Evolutionary conservation across 108 stramenopile genomes (phyloP).

Genomic region (Parietichytrium sp.): DNA sequence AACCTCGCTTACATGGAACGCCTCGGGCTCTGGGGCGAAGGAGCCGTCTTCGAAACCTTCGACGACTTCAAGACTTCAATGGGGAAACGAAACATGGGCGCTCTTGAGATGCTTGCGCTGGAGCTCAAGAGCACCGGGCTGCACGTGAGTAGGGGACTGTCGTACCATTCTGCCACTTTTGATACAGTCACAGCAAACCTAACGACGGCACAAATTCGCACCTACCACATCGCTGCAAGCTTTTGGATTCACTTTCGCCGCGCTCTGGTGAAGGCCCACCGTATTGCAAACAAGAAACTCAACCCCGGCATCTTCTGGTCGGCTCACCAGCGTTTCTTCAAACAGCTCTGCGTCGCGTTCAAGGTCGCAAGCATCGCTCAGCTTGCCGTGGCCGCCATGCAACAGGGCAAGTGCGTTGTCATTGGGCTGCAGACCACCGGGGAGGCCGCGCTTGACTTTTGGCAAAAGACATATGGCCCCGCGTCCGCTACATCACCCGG

Average conservation of each 20-base stretch:
- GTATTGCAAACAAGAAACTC: constrained; percentile 39
- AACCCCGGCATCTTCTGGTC: constrained; percentile 61
- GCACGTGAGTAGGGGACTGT: constrained; percentile 74
- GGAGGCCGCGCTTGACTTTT: constrained; percentile 63
- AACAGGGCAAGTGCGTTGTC: constrained; percentile 58
- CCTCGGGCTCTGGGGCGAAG: constrained; percentile 73
- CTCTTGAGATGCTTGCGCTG: constrained; percentile 76
- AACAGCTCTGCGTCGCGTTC: constrained; percentile 69
- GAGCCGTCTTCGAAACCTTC: constrained; percentile 58
- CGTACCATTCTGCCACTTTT: constrained; percentile 75
- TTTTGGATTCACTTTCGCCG: constrained; percentile 64
- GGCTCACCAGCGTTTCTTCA: constrained; percentile 76
- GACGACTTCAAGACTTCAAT: constrained; percentile 60
- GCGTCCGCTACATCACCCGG: too few species aligned
- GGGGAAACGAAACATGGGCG: constrained; percentile 70
- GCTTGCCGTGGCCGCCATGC: constrained; percentile 59
- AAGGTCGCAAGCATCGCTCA: constrained; percentile 68
- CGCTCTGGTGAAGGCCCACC: constrained; percentile 42
- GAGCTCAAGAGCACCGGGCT: constrained; percentile 73
- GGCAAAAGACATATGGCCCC: not conserved
- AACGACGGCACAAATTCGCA: constrained; percentile 46
- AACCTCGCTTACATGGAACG: constrained; percentile 77
- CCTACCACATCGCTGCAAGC: constrained; percentile 63
- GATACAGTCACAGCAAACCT: constrained; percentile 61
- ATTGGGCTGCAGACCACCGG: constrained; percentile 78